Base-by-base conservation (phyloP, 2,329 filamentous ascomycete species). In the Exophiala viscosa region DNA sequence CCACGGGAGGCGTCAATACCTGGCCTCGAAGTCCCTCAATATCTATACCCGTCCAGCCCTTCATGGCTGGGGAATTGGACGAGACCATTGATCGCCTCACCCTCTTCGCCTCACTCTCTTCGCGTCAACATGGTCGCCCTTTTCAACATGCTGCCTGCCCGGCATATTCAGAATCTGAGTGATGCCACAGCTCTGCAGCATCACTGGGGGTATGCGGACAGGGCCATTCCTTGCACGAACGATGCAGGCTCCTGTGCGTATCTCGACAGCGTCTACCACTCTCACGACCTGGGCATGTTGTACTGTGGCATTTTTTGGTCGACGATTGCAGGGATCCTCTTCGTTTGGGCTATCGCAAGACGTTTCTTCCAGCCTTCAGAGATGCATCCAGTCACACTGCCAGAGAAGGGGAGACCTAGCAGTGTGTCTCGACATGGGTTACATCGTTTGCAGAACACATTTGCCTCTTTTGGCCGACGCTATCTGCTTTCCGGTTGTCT, bases 401-500 rank as follows among this genome's bases (percentile, higher is more conserved):
- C 10, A 32, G n/a, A 41, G 18, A 11, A 10, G 36, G 35, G 18
- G 28, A 42, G 43, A 13, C 38, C 43, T 44, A 35, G 14, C 14
- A 28, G 28, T 13, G 13, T n/a, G 9, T 40, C 17, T 15, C 23
- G 15, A 33, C 11, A 28, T 23, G 9, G 31, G 59, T 15, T 63
- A 57, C 32, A 44, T 36, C 65, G 70, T 32, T 44, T 75, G 7
- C 64, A 65, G 9, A 66, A 65, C 34, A 68, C 79, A 2, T 51
- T 76, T 14, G 64, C 69, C 11, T 68, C 79, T 0, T 64, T 69
- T 3, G 63, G 68, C 11, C 73, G 81, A 14, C 74, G 70, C 28
- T 76, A 79, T 60, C 72, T 90, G 2, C 77, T 90, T 1, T 81
- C 82, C 0, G 84, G 88, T 60, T 75, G 77, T 2, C 67, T 77